Evolutionary conservation across 169 alveolate genomes (phyloP), one percentile per base, ranked within the genome.

Genomic region (Theileria parva): DNA sequence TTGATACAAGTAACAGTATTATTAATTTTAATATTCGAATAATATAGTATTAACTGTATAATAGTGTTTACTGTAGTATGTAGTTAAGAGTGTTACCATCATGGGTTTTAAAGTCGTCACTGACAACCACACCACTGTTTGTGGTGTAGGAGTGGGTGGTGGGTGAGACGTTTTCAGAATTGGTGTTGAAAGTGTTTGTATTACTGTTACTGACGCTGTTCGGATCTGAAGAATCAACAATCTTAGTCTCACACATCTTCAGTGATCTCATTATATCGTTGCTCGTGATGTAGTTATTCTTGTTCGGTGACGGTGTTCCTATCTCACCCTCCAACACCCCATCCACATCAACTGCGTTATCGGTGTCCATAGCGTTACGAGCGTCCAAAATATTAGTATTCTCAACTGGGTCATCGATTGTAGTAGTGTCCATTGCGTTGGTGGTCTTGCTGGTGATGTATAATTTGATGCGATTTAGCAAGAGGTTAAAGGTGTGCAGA

Each of bases 401-500:
- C 50, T 2, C 50, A 15, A 32, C 25, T 19, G n/a, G 71, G 55
- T 19, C 71, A 19, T 2, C 37, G 28, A 28, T 32, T 2, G 57
- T 19, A 21, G 71, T 19, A 15, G 25, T 32, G 21, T 28, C 37
- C 71, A 27, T 63, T 63, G 71, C 1, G 48, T 28, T 59, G 23
- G 50, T 0, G 6, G 57, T 27, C 50, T 79, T 21, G 4, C 15
- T 32, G 9, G 19, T 23, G 15, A 74, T 30, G 59, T 76, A 83
- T 6, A 48, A 77, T 13, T 55, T 12, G 68, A 83, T 50, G 25
- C 89, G 80, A 12, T 21, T 23, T 12, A 83, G 77, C 13, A 72
- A 17, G 13, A 76, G n/a, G 15, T 78, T 32, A 61, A 83, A 83
- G 25, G 77, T 73, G 11, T 71, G 39, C 25, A 74, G 86, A 7